These are phyloP conservation scores for Suhomyces bokatorum DNA, from an alignment of 1,139 yeast species.

Conservation along the genomic window DNA sequence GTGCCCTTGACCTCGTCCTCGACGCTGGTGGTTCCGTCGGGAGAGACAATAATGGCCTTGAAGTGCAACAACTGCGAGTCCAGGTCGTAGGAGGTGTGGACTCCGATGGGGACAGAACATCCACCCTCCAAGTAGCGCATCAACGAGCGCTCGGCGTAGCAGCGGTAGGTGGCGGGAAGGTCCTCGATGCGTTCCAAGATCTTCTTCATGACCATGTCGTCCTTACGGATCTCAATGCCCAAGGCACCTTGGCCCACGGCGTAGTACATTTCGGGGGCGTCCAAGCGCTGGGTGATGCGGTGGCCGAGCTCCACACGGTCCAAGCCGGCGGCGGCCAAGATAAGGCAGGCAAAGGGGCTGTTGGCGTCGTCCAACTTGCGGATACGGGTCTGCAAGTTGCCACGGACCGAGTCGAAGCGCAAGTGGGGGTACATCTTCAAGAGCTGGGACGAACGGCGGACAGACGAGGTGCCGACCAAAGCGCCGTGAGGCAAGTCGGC, in stretches of 20 bases:
- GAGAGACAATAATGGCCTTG: slow-evolving; percentile 77
- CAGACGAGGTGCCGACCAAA: slow-evolving; percentile 91
- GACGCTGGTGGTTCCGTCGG: slow-evolving; percentile 74
- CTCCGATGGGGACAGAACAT: slow-evolving; percentile 96
- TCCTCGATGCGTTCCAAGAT: slow-evolving; percentile 69
- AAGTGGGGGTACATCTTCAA: slow-evolving; percentile 44
- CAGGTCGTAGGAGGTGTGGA: slow-evolving; percentile 57
- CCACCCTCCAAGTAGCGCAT: slow-evolving; percentile 95
- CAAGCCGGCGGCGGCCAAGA: slow-evolving; percentile 92
- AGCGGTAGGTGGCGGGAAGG: slow-evolving; percentile 65
- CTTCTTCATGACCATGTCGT: slow-evolving; percentile 57
- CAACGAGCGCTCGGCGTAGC: slow-evolving; percentile 87
- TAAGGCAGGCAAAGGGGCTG: slow-evolving; percentile 64
- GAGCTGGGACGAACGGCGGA: slow-evolving; percentile 80
- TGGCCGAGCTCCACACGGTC: slow-evolving; percentile 66
- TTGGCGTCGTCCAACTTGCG: slow-evolving; percentile 67
- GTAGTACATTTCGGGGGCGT: slow-evolving; percentile 85
- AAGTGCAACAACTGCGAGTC: slow-evolving; percentile 46
- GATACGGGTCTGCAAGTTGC: slow-evolving; percentile 82
- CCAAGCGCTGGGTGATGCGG: slow-evolving; percentile 69
- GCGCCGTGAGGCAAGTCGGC: slow-evolving; percentile 81
- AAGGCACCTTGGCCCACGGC: slow-evolving; percentile 99
- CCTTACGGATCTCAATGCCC: slow-evolving; percentile 82
- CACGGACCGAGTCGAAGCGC: slow-evolving; percentile 74
- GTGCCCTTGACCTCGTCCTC: slow-evolving; percentile 48